A percentile compares a stretch with the other conserved stretches of the same genome.
Conservation (phyloP, 495 filamentous ascomycete genomes). For the Podospora tetraspora region DNA sequence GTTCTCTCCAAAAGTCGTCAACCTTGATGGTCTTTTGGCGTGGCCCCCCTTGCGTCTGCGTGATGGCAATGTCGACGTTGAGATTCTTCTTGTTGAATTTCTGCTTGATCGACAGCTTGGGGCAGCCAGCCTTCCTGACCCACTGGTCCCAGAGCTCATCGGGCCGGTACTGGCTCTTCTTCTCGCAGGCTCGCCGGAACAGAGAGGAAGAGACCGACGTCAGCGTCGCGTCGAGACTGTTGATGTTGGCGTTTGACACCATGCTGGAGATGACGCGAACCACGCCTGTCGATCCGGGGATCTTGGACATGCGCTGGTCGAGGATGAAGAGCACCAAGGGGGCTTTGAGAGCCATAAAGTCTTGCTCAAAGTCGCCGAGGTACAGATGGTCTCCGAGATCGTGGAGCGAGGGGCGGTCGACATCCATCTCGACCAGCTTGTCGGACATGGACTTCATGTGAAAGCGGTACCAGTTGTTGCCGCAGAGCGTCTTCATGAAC, state of each 20-base stretch:
- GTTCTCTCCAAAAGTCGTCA: conserved; percentile 71
- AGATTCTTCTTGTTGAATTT: conserved; percentile 97
- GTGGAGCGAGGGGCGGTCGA: conserved; percentile 74
- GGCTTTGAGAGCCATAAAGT: conserved; percentile 89
- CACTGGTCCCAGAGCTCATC: conserved; percentile 91
- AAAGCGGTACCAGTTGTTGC: conserved; percentile 90
- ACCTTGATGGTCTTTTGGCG: conserved; percentile 48
- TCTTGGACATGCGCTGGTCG: conserved; percentile 82
- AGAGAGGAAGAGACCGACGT: conserved; percentile 64
- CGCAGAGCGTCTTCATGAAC: conserved; percentile 82
- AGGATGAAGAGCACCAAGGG: conserved; percentile 89
- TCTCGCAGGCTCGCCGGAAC: conserved; percentile 80
- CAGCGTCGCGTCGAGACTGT: conserved; percentile 61
- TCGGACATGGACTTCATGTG: conserved; percentile 85
- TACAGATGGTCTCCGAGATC: conserved; percentile 71
- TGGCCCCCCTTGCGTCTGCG: conserved; percentile 60
- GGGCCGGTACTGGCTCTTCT: conserved; percentile 74
- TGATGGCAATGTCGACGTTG: conserved; percentile 87
- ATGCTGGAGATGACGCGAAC: conserved; percentile 77
- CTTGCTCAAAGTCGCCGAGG: conserved; percentile 73
- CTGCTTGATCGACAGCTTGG: conserved; percentile 75
- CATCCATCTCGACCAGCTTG: conserved; percentile 71
- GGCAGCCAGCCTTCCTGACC: conserved; percentile 83
- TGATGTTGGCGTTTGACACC: conserved; percentile 74
- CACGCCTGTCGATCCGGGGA: conserved; percentile 74